phyloP scores from a whole-genome alignment of 306 rosid genomes.

The Begonia peltatifolia region DNA sequence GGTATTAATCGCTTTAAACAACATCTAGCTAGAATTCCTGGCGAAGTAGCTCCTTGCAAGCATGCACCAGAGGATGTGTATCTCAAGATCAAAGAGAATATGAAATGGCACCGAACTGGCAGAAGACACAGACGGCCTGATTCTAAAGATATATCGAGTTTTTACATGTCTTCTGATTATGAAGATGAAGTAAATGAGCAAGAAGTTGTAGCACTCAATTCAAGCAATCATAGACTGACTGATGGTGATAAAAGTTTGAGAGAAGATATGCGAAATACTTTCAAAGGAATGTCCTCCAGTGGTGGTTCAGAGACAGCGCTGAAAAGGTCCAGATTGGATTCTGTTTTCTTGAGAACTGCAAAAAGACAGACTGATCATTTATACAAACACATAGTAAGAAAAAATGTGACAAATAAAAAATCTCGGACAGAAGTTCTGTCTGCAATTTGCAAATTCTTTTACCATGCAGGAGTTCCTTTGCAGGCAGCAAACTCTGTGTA shows the following conservation, averaged over 20 bases:
- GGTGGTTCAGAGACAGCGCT: slow-evolving; percentile 55
- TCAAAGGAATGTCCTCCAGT: slow-evolving; percentile 40
- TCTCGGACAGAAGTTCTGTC: slow-evolving; percentile 65
- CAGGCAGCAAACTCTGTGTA: slow-evolving; percentile 74
- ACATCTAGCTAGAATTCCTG: slow-evolving; percentile 95
- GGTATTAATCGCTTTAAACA: slow-evolving; percentile 96
- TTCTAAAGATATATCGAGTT: slow-evolving; percentile 36
- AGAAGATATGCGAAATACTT: slow-evolving; percentile 38
- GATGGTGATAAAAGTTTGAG: slow-evolving; percentile 52
- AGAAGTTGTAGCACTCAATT: slow-evolving; percentile 38
- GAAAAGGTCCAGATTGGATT: slow-evolving; percentile 82
- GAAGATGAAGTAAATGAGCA: slow-evolving; percentile 70
- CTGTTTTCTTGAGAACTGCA: slow-evolving; percentile 55
- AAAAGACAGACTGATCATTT: slow-evolving; percentile 49
- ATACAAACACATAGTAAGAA: slow-evolving; percentile 45
- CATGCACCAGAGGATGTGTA: slow-evolving; percentile 87
- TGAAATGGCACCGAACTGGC: slow-evolving; percentile 99
- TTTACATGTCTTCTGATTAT: slow-evolving; percentile 52
- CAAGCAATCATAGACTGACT: slow-evolving; percentile 41
- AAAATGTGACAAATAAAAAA: slow-evolving; percentile 39
- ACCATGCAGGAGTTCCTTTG: slow-evolving; percentile 80
- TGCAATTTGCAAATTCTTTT: slow-evolving; percentile 85
- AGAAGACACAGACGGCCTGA: slow-evolving; percentile 69
- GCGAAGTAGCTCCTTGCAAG: slow-evolving; percentile 96
- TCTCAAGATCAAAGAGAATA: slow-evolving; percentile 78